Percentiles rank a stretch among this genome's conserved stretches.
Evolutionary conservation across 352 stramenopile species (phyloP).

Genomic region (Discostella stelligera): DNA sequence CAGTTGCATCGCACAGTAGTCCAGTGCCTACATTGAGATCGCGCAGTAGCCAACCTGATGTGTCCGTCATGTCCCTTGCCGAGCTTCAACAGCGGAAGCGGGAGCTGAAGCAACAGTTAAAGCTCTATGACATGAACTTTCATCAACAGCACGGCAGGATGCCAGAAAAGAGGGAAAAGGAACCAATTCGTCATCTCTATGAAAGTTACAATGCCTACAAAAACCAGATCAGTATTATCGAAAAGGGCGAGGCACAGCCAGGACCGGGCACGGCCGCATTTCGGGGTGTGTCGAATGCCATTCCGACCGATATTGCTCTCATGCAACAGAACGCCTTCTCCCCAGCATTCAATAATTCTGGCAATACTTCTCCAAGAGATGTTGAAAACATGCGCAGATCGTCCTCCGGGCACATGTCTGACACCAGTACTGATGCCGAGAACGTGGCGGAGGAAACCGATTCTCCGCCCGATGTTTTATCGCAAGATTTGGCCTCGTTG

Average conservation of each 20-base stretch:
- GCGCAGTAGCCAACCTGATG: constrained; percentile 36
- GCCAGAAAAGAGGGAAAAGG: constrained; percentile 86
- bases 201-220: constrained; percentile 86
- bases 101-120: constrained; percentile 83
- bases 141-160: constrained; percentile 75
- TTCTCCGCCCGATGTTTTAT: not conserved
- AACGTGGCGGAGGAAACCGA: constrained; percentile 4
- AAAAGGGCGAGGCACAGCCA: constrained; percentile 58
- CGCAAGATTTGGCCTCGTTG: constrained; percentile 69
- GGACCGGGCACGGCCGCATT: constrained; percentile 49
- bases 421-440: not conserved
- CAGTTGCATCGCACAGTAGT: constrained; percentile 23
- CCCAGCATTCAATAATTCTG: constrained; percentile 11
- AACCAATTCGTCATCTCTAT: constrained; percentile 86
- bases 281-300: constrained; percentile 23
- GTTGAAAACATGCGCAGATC: constrained; percentile 22
- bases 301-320: constrained; percentile 19
- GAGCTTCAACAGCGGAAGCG: constrained; percentile 80
- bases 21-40: constrained; percentile 15
- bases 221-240: constrained; percentile 75
- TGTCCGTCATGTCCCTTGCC: constrained; percentile 54
- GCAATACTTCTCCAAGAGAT: constrained; percentile 14
- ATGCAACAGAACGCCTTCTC: constrained; percentile 11
- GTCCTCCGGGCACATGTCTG: constrained; percentile 16
- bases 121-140: constrained; percentile 86